Percentiles rank a stretch among this genome's conserved stretches.
phyloP scores from a whole-genome alignment of 1,139 yeast species.

The Ogataea hybrid region DNA sequence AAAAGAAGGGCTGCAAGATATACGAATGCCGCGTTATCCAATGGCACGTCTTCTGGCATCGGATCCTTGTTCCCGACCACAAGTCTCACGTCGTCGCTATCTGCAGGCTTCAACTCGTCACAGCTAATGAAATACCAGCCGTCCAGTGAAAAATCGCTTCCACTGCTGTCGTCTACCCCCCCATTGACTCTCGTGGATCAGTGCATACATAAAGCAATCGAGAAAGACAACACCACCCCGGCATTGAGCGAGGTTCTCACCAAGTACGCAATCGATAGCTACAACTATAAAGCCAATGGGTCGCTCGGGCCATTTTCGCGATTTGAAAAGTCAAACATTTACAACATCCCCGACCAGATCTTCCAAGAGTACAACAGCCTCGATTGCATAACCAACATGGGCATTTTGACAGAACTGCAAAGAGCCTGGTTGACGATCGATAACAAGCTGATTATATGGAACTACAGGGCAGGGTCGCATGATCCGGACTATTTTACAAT shows the following conservation, averaged over 20 bases:
- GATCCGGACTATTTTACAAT: conserved; percentile 73
- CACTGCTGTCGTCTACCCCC: conserved; percentile 30
- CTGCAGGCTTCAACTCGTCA: conserved; percentile 14
- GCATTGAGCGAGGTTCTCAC: conserved; percentile 31
- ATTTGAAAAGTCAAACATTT: conserved; percentile 67
- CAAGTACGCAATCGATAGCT: conserved; percentile 33
- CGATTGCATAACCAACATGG: conserved; percentile 72
- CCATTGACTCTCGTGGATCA: conserved; percentile 31
- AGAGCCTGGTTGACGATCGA: conserved; percentile 90
- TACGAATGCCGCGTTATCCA: conserved; percentile 10
- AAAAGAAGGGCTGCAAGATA: conserved; percentile 25
- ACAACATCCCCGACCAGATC: conserved; percentile 79
- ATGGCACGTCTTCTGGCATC: conserved; percentile 11
- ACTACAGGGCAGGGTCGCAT: conserved; percentile 50
- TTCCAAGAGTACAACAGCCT: conserved; percentile 73
- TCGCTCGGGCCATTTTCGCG: conserved; percentile 52
- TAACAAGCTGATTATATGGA: conserved; percentile 83
- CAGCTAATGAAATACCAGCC: conserved; percentile 21
- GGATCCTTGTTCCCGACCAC: conserved; percentile 13
- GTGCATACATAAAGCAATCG: conserved; percentile 30
- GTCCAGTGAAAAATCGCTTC: conserved; percentile 11
- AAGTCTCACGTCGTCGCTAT: conserved; percentile 6
- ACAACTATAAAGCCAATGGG: conserved; percentile 30
- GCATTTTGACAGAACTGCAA: conserved; percentile 76
- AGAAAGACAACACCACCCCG: conserved; percentile 31